Evolutionary conservation across 352 stramenopile genomes (phyloP).

Genomic region (Aphanomyces stellatus): DNA sequence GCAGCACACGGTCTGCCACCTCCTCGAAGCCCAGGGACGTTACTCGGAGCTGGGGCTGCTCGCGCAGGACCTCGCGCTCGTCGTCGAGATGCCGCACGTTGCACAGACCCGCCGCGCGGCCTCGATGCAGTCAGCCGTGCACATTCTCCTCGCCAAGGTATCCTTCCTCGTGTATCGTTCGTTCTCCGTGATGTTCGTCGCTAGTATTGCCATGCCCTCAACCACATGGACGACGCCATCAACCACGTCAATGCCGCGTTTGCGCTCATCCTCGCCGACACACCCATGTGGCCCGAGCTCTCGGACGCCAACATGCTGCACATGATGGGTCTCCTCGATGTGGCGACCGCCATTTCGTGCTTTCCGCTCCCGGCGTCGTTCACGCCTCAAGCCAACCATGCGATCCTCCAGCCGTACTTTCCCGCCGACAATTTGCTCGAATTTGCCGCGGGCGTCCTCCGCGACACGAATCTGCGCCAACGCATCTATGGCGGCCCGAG

Average conservation of each 20-base stretch:
- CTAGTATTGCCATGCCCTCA: not conserved
- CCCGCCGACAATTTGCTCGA: slow-evolving; percentile 42
- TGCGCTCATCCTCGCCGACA: not conserved
- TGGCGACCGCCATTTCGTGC: not conserved
- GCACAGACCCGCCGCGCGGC: not conserved
- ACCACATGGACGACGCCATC: not conserved
- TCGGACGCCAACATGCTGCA: not conserved
- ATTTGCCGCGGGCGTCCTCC: slow-evolving; percentile 37
- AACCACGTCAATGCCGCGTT: slow-evolving; percentile 10
- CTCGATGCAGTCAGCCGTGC: not conserved
- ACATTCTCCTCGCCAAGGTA: slow-evolving; percentile 2
- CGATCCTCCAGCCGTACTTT: slow-evolving; percentile 23
- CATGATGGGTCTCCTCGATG: slow-evolving; percentile 7
- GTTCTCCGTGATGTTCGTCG: not conserved
- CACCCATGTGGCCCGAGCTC: not conserved
- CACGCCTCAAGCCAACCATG: not conserved
- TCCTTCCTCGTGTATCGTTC: not conserved
- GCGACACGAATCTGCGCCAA: slow-evolving; percentile 31
- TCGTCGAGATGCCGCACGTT: not conserved
- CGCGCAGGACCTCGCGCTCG: not conserved
- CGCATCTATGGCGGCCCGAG: slow-evolving; percentile 42
- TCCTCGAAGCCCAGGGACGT: not conserved
- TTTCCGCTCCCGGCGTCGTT: not conserved
- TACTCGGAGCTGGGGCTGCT: not conserved
- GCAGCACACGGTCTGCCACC: not conserved